Conservation (phyloP, 2,329 filamentous ascomycete species). For the Raffaelea arxii region DNA sequence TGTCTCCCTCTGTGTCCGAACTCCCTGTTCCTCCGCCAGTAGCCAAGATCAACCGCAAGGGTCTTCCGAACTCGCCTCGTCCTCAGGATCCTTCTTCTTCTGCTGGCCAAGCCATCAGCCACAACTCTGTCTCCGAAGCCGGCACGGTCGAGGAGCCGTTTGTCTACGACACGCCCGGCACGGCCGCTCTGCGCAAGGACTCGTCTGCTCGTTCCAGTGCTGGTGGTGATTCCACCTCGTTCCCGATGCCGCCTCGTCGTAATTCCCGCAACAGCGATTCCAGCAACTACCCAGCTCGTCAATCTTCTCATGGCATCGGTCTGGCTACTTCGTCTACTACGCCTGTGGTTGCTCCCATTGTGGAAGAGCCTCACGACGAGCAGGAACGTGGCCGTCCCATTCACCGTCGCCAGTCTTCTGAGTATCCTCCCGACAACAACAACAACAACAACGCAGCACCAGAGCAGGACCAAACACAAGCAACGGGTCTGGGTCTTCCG, state of each 20-base stretch:
- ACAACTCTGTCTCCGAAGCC: constrained; percentile 8
- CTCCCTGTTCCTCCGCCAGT: constrained; percentile 23
- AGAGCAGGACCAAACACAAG: too few relatives aligned
- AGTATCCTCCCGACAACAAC: constrained; percentile 13
- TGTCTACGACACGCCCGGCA: constrained; percentile 11
- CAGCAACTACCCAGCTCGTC: neutral
- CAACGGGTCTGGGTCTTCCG: constrained; percentile 40
- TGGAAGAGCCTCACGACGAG: constrained; percentile 21
- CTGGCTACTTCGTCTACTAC: constrained; percentile 1
- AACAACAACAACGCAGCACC: constrained; percentile 1
- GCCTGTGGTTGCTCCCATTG: constrained; percentile 14
- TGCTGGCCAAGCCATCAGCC: neutral
- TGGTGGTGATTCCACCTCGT: neutral
- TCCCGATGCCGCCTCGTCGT: neutral
- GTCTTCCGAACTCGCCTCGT: constrained; percentile 10
- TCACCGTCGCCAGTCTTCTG: constrained; percentile 18
- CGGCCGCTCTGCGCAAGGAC: neutral
- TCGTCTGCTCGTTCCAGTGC: neutral
- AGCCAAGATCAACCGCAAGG: constrained; percentile 17
- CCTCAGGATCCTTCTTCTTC: neutral
- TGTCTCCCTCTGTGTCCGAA: neutral
- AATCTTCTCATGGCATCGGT: neutral
- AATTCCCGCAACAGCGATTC: neutral
- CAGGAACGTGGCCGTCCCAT: constrained; percentile 9
- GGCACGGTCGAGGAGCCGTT: constrained; percentile 13